Evolutionary conservation across 495 filamentous ascomycete species (phyloP).

Genomic region (Hypoxylon subgilvum): DNA sequence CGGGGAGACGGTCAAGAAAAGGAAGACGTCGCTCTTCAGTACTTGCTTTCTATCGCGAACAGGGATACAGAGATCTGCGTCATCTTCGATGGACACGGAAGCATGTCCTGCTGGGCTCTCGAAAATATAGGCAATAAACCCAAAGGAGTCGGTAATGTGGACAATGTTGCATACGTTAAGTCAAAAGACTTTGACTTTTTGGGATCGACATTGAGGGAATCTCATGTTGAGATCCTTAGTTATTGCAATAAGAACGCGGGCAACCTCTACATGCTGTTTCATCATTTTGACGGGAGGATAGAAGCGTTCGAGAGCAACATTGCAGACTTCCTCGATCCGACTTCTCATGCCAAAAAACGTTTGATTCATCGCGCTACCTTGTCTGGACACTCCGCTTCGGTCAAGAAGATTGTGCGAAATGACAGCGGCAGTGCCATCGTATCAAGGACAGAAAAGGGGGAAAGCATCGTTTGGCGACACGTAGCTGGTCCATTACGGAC

Average conservation of each 20-base stretch:
- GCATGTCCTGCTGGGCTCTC: slow-evolving; percentile 93
- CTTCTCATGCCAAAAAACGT: slow-evolving; percentile 64
- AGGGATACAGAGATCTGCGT: slow-evolving; percentile 86
- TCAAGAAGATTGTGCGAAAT: slow-evolving; percentile 86
- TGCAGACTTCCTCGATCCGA: slow-evolving; percentile 81
- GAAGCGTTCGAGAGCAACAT: slow-evolving; percentile 80
- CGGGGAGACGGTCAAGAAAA: slow-evolving; percentile 60
- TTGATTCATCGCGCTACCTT: slow-evolving; percentile 66
- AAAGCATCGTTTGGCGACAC: slow-evolving; percentile 86
- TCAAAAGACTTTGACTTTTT: slow-evolving; percentile 71
- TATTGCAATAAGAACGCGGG: slow-evolving; percentile 70
- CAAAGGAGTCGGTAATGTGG: slow-evolving; percentile 71
- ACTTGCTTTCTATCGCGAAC: slow-evolving; percentile 85
- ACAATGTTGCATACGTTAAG: slow-evolving; percentile 82
- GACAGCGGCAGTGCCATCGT: slow-evolving; percentile 78
- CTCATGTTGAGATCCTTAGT: slow-evolving; percentile 71
- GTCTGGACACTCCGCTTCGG: slow-evolving; percentile 81
- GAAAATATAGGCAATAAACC: slow-evolving; percentile 84
- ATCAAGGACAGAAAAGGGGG: slow-evolving; percentile 78
- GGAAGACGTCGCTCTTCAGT: slow-evolving; percentile 74
- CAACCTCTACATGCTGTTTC: slow-evolving; percentile 76
- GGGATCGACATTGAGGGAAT: slow-evolving; percentile 31
- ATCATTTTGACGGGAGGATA: slow-evolving; percentile 85
- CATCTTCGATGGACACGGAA: slow-evolving; percentile 79
- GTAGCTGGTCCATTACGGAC: slow-evolving; percentile 51